Conservation (phyloP, 1,284 basidiomycete species). For the Cryptococcus maquisensis region DNA sequence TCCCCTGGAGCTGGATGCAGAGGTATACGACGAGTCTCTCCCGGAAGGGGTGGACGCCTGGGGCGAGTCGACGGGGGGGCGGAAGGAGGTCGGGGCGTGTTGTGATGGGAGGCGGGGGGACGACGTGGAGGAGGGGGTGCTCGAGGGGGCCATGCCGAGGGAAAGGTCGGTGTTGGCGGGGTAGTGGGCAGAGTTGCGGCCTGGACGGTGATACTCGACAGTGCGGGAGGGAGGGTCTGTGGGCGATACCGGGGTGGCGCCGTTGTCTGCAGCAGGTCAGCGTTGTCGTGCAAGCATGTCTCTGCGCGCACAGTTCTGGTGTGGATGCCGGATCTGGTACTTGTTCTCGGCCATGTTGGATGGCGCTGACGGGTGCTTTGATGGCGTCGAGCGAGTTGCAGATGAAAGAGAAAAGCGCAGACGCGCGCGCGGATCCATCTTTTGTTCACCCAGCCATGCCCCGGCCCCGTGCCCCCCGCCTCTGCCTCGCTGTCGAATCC, state of each 20-base stretch:
- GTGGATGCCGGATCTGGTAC: constrained; percentile 46
- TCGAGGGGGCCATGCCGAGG: constrained; percentile 39
- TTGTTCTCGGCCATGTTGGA: constrained; percentile 30
- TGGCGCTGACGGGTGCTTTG: neutral
- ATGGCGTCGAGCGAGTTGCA: neutral
- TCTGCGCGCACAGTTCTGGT: constrained; percentile 45
- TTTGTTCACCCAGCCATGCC: neutral
- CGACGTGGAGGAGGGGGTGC: constrained; percentile 13
- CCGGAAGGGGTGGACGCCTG: constrained; percentile 22
- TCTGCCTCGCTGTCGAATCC: constrained; percentile 68
- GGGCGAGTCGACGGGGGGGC: constrained; percentile 27
- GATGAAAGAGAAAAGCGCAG: neutral
- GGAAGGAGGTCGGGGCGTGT: neutral
- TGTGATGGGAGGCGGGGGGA: constrained; percentile 18
- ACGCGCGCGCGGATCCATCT: neutral
- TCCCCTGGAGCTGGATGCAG: constrained; percentile 12
- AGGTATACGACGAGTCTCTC: constrained; percentile 17
- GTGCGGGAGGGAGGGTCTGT: constrained; percentile 24
- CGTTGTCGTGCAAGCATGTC: neutral
- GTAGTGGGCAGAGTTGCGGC: constrained; percentile 42
- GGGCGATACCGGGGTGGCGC: constrained; percentile 43
- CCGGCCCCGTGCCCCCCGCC: neutral
- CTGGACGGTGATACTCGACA: constrained; percentile 45
- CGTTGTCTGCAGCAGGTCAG: constrained; percentile 34
- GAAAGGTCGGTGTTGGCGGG: constrained; percentile 41